Evolutionary conservation across 163 green algal genomes (phyloP).

Genomic region (Scenedesmus sp.): DNA sequence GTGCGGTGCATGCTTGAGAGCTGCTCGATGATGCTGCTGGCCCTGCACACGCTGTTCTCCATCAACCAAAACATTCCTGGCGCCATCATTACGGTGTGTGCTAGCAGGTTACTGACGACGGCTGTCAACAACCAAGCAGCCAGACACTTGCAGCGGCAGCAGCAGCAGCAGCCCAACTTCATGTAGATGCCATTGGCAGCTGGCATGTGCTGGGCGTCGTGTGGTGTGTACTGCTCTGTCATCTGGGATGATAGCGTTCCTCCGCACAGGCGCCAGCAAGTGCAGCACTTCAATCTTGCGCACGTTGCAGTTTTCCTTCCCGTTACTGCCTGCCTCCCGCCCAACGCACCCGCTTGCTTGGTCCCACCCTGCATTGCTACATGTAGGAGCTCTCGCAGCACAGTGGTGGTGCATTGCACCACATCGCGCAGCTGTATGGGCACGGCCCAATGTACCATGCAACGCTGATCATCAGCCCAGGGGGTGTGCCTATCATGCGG

Average conservation of each 20-base stretch:
- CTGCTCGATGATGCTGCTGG: conserved; percentile 30
- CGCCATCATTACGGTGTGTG: background rate
- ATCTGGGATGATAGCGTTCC: background rate
- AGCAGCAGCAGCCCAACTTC: background rate
- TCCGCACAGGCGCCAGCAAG: background rate
- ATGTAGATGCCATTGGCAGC: background rate
- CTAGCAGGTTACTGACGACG: background rate
- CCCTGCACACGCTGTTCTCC: background rate
- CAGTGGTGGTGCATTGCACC: conserved; percentile 37
- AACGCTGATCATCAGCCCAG: conserved; percentile 38
- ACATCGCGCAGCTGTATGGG: conserved; percentile 20
- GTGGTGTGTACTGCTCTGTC: background rate
- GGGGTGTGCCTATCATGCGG: conserved; percentile 19
- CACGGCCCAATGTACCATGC: conserved; percentile 43
- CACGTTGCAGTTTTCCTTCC: background rate
- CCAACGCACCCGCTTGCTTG: background rate
- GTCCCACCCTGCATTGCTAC: background rate
- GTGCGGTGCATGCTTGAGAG: conserved; percentile 2
- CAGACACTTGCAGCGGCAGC: background rate
- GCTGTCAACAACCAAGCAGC: background rate
- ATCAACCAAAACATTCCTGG: background rate
- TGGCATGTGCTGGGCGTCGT: background rate
- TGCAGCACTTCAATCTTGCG: background rate
- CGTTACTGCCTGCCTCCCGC: background rate
- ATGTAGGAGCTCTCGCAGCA: conserved; percentile 42